Percentiles rank a stretch among this genome's conserved stretches.
Evolutionary conservation across 2,329 filamentous ascomycete species (phyloP).

Genomic region (Arthrobotrys pseudoclavata): DNA sequence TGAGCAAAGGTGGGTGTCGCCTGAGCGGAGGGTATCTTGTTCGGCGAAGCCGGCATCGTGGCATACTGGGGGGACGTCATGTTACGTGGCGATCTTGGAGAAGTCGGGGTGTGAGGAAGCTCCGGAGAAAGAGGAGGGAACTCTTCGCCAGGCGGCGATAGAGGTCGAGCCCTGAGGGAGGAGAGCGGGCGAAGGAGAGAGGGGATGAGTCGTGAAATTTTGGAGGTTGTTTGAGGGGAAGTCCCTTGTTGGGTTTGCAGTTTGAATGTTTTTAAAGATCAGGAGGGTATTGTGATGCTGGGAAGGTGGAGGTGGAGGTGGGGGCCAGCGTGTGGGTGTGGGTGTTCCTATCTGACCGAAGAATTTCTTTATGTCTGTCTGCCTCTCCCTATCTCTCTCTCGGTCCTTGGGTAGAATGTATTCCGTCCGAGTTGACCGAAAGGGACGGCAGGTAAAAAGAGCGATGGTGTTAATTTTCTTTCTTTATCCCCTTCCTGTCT

Average conservation of each 20-base stretch:
- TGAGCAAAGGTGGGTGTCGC: conserved; percentile 55
- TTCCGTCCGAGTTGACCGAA: not conserved
- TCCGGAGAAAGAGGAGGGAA: conserved; percentile 58
- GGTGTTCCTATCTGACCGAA: not conserved
- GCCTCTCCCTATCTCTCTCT: not conserved
- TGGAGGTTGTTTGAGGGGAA: conserved; percentile 59
- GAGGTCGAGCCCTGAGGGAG: conserved; percentile 60
- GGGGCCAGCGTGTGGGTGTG: conserved; percentile 1
- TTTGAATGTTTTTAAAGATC: not conserved
- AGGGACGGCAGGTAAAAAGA: not conserved
- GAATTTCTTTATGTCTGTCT: not conserved
- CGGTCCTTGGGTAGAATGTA: not conserved
- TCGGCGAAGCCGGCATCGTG: conserved; percentile 58
- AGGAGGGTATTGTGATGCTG: conserved; percentile 2
- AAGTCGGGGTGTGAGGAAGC: conserved; percentile 59
- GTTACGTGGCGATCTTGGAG: conserved; percentile 59
- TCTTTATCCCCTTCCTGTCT: not conserved
- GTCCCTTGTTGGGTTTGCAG: conserved; percentile 47
- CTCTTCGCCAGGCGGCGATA: conserved; percentile 59
- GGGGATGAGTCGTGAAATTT: conserved; percentile 61
- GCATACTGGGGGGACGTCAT: conserved; percentile 60
- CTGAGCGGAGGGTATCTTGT: conserved; percentile 58
- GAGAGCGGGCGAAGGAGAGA: conserved; percentile 61
- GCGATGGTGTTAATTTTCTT: not conserved
- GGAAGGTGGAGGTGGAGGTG: conserved; percentile 18